Conservation (phyloP, 2,329 filamentous ascomycete species). For the Stylonectria norvegica region DNA sequence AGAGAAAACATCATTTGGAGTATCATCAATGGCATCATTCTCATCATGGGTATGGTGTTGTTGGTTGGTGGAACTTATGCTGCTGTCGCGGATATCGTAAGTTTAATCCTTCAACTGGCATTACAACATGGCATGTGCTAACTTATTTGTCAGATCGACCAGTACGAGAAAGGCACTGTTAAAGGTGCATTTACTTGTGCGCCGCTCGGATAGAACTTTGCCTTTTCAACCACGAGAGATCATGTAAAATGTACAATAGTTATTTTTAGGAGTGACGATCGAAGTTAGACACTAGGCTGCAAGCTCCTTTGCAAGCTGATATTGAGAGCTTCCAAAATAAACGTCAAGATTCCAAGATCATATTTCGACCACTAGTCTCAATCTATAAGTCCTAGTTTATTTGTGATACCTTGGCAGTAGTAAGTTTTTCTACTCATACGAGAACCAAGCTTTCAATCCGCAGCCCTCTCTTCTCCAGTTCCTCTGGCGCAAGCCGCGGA, state of each 20-base stretch:
- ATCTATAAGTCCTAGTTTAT: no score
- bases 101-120: background rate
- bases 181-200: background rate
- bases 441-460: background rate
- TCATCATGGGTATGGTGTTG: slow-evolving; percentile 12
- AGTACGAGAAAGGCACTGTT: background rate
- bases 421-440: no score
- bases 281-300: no score
- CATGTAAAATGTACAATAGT: no score
- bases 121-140: background rate
- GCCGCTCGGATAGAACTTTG: background rate
- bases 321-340: no score
- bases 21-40: slow-evolving; percentile 15
- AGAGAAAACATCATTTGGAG: slow-evolving; percentile 13
- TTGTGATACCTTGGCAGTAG: no score
- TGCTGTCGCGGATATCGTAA: slow-evolving; percentile 2
- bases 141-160: background rate
- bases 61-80: slow-evolving; percentile 4
- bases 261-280: no score
- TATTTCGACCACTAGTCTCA: no score
- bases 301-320: no score
- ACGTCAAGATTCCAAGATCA: no score
- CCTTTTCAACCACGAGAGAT: background rate
- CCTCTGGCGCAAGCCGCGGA: background rate
- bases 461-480: background rate